These are phyloP conservation scores for Phytophthora pisi DNA, from an alignment of 352 stramenopile species.

Conservation along the genomic window DNA sequence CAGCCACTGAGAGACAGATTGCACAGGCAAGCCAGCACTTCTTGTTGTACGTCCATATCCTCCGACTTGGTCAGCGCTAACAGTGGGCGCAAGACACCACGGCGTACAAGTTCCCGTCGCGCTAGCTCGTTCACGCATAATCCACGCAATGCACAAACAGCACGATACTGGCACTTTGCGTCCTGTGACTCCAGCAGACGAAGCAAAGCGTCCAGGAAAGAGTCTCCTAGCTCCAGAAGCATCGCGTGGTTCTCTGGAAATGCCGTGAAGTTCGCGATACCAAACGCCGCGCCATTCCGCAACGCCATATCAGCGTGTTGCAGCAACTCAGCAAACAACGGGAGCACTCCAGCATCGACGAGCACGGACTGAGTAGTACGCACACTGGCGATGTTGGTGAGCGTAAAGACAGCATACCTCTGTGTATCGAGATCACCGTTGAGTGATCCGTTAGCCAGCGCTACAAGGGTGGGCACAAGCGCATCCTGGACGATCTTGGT, in stretches of 20 bases:
- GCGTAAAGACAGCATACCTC: constrained; percentile 91
- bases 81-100: constrained; percentile 86
- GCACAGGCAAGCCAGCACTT: constrained; percentile 96
- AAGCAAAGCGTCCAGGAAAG: constrained; percentile 65
- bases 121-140: constrained; percentile 90
- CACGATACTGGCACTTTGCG: constrained; percentile 87
- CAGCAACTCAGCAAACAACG: constrained; percentile 73
- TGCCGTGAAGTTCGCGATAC: constrained; percentile 93
- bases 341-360: constrained; percentile 75
- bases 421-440: constrained; percentile 93
- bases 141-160: constrained; percentile 91
- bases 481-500: constrained; percentile 92
- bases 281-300: constrained; percentile 91
- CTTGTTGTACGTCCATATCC: constrained; percentile 95
- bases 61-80: constrained; percentile 91
- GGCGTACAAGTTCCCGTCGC: constrained; percentile 89
- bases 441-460: constrained; percentile 71
- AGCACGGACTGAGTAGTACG: constrained; percentile 86
- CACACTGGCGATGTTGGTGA: constrained; percentile 94
- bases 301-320: constrained; percentile 83
- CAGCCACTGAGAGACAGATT: constrained; percentile 97
- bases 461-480: constrained; percentile 87
- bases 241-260: constrained; percentile 91
- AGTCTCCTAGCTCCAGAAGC: constrained; percentile 61
- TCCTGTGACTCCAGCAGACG: constrained; percentile 66